Percentiles rank a stretch among this genome's conserved stretches.
These are phyloP conservation scores for Darksidea phi DNA, from an alignment of 495 filamentous ascomycete genomes.

Conservation along the genomic window DNA sequence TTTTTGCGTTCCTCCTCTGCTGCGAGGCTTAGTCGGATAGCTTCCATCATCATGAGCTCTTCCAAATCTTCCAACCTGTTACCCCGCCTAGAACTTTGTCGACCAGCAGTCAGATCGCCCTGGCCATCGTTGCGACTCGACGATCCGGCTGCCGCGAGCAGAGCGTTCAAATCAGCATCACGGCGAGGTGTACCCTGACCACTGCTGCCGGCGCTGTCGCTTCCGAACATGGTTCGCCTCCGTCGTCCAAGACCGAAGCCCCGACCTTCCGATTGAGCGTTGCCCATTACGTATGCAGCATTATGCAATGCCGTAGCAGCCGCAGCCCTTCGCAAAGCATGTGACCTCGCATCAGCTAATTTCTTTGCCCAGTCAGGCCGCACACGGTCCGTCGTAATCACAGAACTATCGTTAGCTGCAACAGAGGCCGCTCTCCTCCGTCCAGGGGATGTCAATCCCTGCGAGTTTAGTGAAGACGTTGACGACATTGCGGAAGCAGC, in stretches of 20 bases:
- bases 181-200: conserved; percentile 42
- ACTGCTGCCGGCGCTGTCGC: conserved; percentile 42
- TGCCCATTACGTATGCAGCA: conserved; percentile 87
- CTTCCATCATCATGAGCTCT: conserved; percentile 98
- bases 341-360: conserved; percentile 76
- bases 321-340: conserved; percentile 81
- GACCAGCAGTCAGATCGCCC: conserved; percentile 50
- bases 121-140: conserved; percentile 43
- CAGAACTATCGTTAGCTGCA: conserved; percentile 72
- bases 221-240: conserved; percentile 43
- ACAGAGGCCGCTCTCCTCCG: conserved; percentile 76
- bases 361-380: conserved; percentile 95
- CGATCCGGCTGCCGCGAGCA: conserved; percentile 33
- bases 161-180: conserved; percentile 27
- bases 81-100: conserved; percentile 57
- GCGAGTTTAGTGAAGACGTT: conserved; percentile 59
- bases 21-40: conserved; percentile 81
- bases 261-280: conserved; percentile 49
- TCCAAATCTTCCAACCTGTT: conserved; percentile 82
- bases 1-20: conserved; percentile 85
- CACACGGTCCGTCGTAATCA: conserved; percentile 87
- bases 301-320: conserved; percentile 94
- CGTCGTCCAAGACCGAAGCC: conserved; percentile 47
- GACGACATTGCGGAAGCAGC: conserved; percentile 73
- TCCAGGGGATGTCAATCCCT: conserved; percentile 46